Conservation (phyloP, 2,329 filamentous ascomycete genomes). For the Pleurostoma richardsiae region DNA sequence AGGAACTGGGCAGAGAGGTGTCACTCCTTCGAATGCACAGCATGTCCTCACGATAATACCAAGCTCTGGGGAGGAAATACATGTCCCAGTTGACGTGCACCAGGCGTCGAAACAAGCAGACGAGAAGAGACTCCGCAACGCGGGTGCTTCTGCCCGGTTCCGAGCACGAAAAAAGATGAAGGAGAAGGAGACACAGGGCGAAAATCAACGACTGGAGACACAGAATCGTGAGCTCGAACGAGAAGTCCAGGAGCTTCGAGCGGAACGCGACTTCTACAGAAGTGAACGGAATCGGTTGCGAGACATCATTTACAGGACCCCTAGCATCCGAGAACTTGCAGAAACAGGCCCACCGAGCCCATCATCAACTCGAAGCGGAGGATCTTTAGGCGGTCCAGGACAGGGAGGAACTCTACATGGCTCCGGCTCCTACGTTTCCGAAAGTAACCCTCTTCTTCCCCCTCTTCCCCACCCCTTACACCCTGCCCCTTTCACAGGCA, state of each 20-base stretch:
- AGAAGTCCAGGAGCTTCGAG: constrained; percentile 46
- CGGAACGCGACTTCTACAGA: constrained; percentile 69
- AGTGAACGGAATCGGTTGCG: constrained; percentile 67
- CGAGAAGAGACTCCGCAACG: constrained; percentile 81
- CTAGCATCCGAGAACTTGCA: constrained; percentile 48
- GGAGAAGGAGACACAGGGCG: constrained; percentile 66
- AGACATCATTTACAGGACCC: constrained; percentile 57
- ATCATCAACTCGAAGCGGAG: constrained; percentile 15
- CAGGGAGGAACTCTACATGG: background rate
- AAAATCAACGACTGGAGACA: constrained; percentile 64
- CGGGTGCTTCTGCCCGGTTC: constrained; percentile 79
- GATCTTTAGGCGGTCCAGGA: constrained; percentile 8
- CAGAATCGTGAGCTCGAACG: constrained; percentile 61
- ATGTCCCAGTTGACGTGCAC: constrained; percentile 71
- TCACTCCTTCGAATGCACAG: constrained; percentile 19
- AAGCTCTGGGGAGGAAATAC: constrained; percentile 35
- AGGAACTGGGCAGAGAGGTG: constrained; percentile 4
- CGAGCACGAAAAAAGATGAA: constrained; percentile 77
- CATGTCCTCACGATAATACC: constrained; percentile 25
- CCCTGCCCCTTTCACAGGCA: constrained; percentile 13
- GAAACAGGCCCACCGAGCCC: constrained; percentile 49
- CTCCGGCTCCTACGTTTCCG: constrained; percentile 3
- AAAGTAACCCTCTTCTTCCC: constrained; percentile 2
- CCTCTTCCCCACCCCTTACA: constrained; percentile 17
- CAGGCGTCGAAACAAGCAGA: constrained; percentile 78